phyloP scores from a whole-genome alignment of 192 early-diverging fungal genomes.

The Phlyctochytrium planicorne region DNA sequence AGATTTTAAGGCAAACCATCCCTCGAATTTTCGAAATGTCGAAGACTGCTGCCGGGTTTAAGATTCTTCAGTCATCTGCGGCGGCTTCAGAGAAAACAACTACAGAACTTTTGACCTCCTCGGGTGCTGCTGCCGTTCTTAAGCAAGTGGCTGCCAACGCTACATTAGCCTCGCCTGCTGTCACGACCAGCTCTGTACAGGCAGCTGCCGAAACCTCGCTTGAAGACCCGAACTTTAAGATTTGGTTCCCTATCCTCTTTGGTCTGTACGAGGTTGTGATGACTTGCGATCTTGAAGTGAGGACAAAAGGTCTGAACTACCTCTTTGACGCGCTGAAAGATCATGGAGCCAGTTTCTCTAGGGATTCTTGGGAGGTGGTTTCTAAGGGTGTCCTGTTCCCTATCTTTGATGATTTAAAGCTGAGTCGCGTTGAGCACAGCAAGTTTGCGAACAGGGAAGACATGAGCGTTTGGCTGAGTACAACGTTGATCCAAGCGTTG shows the following conservation, averaged over 20 bases:
- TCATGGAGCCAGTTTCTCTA: conserved; percentile 72
- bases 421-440: conserved; percentile 42
- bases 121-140: conserved; percentile 15
- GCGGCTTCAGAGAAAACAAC: conserved; percentile 29
- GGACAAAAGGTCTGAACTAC: conserved; percentile 78
- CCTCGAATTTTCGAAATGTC: conserved; percentile 45
- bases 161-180: conserved; percentile 16
- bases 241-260: conserved; percentile 86
- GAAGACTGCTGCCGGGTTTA: conserved; percentile 28
- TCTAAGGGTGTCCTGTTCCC: conserved; percentile 84
- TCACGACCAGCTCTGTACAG: conserved; percentile 5
- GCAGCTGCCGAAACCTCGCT: conserved; percentile 16
- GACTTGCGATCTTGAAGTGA: conserved; percentile 89
- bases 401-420: conserved; percentile 83
- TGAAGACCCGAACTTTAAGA: conserved; percentile 55
- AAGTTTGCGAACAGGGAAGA: conserved; percentile 82
- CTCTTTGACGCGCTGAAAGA: conserved; percentile 82
- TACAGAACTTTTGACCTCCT: conserved; percentile 17
- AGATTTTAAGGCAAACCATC: conserved; percentile 48
- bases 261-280: conserved; percentile 87
- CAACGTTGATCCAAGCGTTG: conserved; percentile 90
- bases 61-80: conserved; percentile 24
- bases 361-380: conserved; percentile 78
- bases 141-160: background rate
- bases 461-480: conserved; percentile 89